Conservation (phyloP, 148 eudicot species). For the Hydrangea macrophylla region DNA sequence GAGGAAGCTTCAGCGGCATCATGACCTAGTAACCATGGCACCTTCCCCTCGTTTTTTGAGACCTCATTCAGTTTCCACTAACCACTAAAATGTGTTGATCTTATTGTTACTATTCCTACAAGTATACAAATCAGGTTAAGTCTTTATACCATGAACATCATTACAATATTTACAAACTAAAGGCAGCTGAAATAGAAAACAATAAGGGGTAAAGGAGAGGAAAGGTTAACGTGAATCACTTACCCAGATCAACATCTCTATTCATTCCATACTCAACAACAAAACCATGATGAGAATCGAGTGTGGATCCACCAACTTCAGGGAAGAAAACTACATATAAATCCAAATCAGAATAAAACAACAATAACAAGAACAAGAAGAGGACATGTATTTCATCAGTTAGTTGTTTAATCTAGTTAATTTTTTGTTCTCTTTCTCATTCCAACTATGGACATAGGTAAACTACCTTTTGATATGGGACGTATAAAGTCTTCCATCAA, state of each 20-base stretch:
- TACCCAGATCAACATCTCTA: slow-evolving; percentile 86
- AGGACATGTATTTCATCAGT: slow-evolving; percentile 1
- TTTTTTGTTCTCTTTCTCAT: neutral
- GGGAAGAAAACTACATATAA: slow-evolving; percentile 79
- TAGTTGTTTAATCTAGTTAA: neutral
- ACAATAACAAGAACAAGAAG: too few species aligned
- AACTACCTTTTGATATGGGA: slow-evolving; percentile 72
- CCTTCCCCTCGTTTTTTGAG: too few species aligned
- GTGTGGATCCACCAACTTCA: slow-evolving; percentile 89
- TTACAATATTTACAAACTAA: neutral
- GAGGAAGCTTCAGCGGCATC: too few species aligned
- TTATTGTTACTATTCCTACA: too few species aligned
- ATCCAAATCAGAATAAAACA: slow-evolving; percentile 9
- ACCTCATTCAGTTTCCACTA: too few species aligned
- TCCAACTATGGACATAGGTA: neutral
- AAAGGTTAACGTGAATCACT: slow-evolving; percentile 21
- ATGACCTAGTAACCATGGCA: too few species aligned
- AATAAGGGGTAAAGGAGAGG: neutral
- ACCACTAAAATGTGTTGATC: too few species aligned
- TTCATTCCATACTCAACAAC: slow-evolving; percentile 88
- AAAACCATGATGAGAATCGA: slow-evolving; percentile 96
- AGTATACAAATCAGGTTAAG: too few species aligned
- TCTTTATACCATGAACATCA: too few species aligned
- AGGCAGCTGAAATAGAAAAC: neutral
- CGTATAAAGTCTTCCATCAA: slow-evolving; percentile 78